These are phyloP conservation scores for Yarrowia osloensis DNA, from an alignment of 805 yeast species.

Conservation along the genomic window DNA sequence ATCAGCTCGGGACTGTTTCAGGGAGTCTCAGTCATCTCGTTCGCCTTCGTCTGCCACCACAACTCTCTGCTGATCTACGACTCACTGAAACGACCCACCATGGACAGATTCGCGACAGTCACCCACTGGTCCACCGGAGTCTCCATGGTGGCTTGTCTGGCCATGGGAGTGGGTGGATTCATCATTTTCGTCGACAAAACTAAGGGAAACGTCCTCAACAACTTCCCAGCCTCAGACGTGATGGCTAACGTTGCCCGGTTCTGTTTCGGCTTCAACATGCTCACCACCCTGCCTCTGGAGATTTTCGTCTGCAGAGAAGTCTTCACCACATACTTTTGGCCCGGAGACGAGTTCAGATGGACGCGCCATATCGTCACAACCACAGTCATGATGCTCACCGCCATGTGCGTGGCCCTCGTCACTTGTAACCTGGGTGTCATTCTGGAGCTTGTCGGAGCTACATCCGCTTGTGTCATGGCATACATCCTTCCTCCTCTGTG, in stretches of 20 bases:
- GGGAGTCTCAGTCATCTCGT: constrained; percentile 90
- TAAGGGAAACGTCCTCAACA: constrained; percentile 85
- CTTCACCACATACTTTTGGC: constrained; percentile 59
- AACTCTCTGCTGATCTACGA: constrained; percentile 88
- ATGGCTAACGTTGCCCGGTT: constrained; percentile 84
- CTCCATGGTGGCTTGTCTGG: constrained; percentile 74
- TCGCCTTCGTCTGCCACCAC: constrained; percentile 95
- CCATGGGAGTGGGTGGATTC: constrained; percentile 80
- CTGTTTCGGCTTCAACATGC: constrained; percentile 88
- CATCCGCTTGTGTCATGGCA: constrained; percentile 90
- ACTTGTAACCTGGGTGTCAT: constrained; percentile 91
- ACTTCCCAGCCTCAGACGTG: constrained; percentile 73
- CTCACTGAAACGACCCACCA: constrained; percentile 73
- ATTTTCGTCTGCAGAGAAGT: constrained; percentile 89
- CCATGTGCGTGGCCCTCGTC: constrained; percentile 73
- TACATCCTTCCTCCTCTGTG: constrained; percentile 89
- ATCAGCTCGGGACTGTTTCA: constrained; percentile 72
- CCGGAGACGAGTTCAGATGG: constrained; percentile 38
- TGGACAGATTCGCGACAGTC: constrained; percentile 69
- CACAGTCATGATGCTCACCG: constrained; percentile 59
- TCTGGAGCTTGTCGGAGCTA: constrained; percentile 86
- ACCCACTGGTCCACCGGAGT: constrained; percentile 84
- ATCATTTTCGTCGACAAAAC: constrained; percentile 73
- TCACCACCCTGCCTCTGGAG: constrained; percentile 88
- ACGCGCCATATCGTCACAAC: constrained; percentile 65